These are phyloP conservation scores for Pythium chondricola DNA, from an alignment of 352 stramenopile species.

Conservation along the genomic window DNA sequence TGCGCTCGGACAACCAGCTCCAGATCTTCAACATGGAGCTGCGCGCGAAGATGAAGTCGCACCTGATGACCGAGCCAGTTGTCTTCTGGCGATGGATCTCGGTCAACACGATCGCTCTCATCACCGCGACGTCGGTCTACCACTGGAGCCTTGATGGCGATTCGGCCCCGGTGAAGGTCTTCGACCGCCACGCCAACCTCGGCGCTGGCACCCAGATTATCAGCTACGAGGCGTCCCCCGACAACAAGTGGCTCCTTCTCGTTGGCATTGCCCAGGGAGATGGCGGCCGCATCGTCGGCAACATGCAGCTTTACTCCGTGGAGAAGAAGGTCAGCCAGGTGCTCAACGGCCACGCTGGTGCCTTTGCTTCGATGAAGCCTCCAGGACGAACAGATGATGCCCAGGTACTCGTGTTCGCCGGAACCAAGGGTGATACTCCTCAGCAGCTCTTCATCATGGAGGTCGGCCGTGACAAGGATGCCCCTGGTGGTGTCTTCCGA, in stretches of 20 bases:
- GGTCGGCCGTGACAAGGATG: constrained; percentile 95
- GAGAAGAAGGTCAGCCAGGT: constrained; percentile 99
- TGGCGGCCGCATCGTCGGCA: constrained; percentile 91
- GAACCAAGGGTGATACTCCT: constrained; percentile 73
- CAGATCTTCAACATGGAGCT: constrained; percentile 99
- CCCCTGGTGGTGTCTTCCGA: constrained; percentile 93
- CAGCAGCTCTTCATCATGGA: constrained; percentile 97
- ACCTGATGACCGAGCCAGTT: constrained; percentile 89
- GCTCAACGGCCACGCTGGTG: constrained; percentile 94
- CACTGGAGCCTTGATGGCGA: constrained; percentile 97
- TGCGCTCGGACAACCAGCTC: constrained; percentile 90
- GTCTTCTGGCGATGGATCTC: constrained; percentile 99
- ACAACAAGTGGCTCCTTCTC: constrained; percentile 98
- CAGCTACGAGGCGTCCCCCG: constrained; percentile 97
- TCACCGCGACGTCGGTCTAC: constrained; percentile 95
- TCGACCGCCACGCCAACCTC: constrained; percentile 96
- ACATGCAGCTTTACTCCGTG: constrained; percentile 98
- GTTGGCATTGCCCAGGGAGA: constrained; percentile 96
- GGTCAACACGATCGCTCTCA: constrained; percentile 95
- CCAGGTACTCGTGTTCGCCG: constrained; percentile 84
- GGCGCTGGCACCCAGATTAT: constrained; percentile 97
- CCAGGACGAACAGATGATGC: constrained; percentile 89
- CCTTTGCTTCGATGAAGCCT: constrained; percentile 96
- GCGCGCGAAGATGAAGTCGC: constrained; percentile 98
- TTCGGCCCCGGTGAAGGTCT: constrained; percentile 93